Evolutionary conservation across 2,329 filamentous ascomycete genomes (phyloP).

Genomic region (Cercospora nicotianae): DNA sequence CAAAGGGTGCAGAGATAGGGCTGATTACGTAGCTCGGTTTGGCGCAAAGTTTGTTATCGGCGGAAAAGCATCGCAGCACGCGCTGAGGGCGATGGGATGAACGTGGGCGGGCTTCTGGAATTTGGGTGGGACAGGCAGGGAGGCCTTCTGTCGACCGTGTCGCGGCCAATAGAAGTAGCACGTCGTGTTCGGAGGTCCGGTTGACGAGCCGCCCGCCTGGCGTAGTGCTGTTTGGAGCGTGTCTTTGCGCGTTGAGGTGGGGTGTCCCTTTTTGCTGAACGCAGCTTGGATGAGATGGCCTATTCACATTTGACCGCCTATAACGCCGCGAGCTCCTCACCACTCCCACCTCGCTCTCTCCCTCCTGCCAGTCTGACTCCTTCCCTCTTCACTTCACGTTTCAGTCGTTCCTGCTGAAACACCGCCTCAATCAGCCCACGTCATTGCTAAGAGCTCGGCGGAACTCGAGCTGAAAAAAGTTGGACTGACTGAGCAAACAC

Average conservation of each 20-base stretch:
- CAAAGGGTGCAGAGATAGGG: background rate
- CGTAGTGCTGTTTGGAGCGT: background rate
- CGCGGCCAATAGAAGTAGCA: conserved; percentile 7
- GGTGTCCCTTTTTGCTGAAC: conserved; percentile 1
- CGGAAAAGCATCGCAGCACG: background rate
- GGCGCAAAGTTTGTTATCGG: background rate
- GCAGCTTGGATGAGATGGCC: background rate
- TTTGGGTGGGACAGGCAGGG: background rate
- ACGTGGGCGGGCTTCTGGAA: background rate
- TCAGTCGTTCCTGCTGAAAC: conserved; percentile 9
- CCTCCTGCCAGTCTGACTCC: background rate
- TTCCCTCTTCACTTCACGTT: background rate
- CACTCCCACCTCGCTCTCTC: background rate
- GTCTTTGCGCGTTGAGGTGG: background rate
- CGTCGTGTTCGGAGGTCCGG: conserved; percentile 9
- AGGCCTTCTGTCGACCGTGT: background rate
- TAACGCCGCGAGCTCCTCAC: background rate
- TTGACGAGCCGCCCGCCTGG: background rate
- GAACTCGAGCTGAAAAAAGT: conserved; percentile 6
- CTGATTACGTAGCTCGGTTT: background rate
- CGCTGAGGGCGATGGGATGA: background rate
- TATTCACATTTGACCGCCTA: background rate
- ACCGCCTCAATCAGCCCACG: background rate
- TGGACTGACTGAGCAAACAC: background rate
- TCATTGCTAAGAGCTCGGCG: background rate